Evolutionary conservation across 306 rosid genomes (phyloP).

Genomic region (Vigna trinervia): DNA sequence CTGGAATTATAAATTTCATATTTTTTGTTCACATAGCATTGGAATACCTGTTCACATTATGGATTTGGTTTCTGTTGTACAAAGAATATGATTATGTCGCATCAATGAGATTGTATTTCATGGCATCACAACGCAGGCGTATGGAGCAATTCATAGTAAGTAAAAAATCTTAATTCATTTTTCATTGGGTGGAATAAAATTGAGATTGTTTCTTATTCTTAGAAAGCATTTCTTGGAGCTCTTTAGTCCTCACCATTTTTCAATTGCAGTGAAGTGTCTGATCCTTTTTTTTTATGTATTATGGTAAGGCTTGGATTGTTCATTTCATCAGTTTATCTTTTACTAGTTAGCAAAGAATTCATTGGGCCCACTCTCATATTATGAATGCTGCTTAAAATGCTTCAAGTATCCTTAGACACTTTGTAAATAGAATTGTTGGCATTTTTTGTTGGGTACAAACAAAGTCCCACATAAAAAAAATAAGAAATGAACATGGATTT

Average conservation of each 20-base stretch:
- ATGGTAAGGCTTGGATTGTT: background rate
- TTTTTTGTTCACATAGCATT: conserved; percentile 88
- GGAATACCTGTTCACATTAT: conserved; percentile 83
- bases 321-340: background rate
- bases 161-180: conserved; percentile 24
- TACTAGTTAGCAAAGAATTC: background rate
- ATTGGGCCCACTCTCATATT: background rate
- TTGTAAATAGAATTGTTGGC: background rate
- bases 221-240: conserved; percentile 18
- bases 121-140: conserved; percentile 79
- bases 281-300: background rate
- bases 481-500: background rate
- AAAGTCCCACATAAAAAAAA: too few species aligned
- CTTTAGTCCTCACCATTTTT: conserved; percentile 28
- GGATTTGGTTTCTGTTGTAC: conserved; percentile 82
- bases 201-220: conserved; percentile 3
- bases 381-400: background rate
- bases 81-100: conserved; percentile 77
- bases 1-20: conserved; percentile 55
- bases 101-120: conserved; percentile 78
- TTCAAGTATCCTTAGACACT: background rate
- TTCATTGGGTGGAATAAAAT: background rate
- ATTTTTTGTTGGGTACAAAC: too few species aligned
- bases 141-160: conserved; percentile 93
- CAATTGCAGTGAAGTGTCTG: conserved; percentile 1